Base-by-base conservation (phyloP, 1,284 basidiomycete genomes). In the Vanrija sp. region DNA sequence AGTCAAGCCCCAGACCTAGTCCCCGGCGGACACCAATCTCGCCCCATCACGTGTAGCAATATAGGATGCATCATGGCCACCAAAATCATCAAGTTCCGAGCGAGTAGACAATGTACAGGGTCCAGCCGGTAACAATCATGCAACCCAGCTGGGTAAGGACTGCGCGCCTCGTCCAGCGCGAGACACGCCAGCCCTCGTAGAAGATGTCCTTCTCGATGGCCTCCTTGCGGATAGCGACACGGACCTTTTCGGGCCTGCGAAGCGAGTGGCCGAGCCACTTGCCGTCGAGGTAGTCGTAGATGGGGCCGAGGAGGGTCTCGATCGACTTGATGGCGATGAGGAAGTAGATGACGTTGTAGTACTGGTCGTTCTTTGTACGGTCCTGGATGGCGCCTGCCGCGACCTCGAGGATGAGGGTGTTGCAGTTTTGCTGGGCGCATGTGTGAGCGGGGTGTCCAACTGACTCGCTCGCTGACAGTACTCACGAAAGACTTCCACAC, bases 351-450 rank as follows among this genome's bases (percentile, higher is more conserved):
- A 77, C 76, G 22, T 64, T 63, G 51, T 69, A 54, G 65, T 78
- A 78, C 39, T 69, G 61, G 8, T 61, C 53, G 16, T 54, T 59
- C 1, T 66, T 60, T 0, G 75, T 67, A 2, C 59, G 59, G 57
- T 78, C 76, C 63, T 78, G 78, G 39, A 78, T 73, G 10, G 72
- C 68, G 14, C 77, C 77, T 0, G 71, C 62, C 0, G 72, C 65
- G 7, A 78, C 74, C 39, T 78, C 75, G 48, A 78, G 63, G 31
- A 76, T 70, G 31, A 31, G 31, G 31, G 31, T 31, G 31, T 31
- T 31, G 31, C 31, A 31, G 31, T 31, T 18, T 16, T 53, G 65
- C 35, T 59, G 51, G 56, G 54, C 45, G 24, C 27, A 62, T 19
- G 4, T 27, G 6, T 38, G 12, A 20, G 4, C 2, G 1, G 15